phyloP scores from a whole-genome alignment of 768 basidiomycete species.

The Rhodocollybia butyracea region DNA sequence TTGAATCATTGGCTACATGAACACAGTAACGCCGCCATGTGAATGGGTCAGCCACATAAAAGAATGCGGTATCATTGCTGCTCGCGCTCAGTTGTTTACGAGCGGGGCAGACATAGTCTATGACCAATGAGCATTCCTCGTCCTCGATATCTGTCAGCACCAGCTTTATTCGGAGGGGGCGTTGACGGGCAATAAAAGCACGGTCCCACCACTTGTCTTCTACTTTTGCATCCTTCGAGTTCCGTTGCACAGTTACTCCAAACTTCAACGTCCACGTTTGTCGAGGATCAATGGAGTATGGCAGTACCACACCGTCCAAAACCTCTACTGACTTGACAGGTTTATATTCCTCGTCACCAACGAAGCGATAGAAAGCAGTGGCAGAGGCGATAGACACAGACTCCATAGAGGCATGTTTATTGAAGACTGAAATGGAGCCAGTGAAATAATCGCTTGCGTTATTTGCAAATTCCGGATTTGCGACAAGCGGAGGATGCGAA shows the following conservation, averaged over 20 bases:
- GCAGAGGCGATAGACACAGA: conserved; percentile 32
- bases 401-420: conserved; percentile 32
- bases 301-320: conserved; percentile 21
- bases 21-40: conserved; percentile 22
- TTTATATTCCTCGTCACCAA: conserved; percentile 30
- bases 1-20: conserved; percentile 18
- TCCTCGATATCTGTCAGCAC: conserved; percentile 33
- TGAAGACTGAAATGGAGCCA: conserved; percentile 34
- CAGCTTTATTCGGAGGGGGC: conserved; percentile 35
- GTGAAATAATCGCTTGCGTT: conserved; percentile 25
- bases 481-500: conserved; percentile 33
- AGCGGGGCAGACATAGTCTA: conserved; percentile 28
- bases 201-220: conserved; percentile 30
- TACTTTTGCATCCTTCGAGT: conserved; percentile 29
- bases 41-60: conserved; percentile 33
- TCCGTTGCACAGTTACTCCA: conserved; percentile 26
- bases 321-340: conserved; percentile 27
- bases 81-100: conserved; percentile 26
- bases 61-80: conserved; percentile 27
- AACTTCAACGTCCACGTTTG: conserved; percentile 30
- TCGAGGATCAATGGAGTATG: conserved; percentile 35
- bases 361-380: conserved; percentile 30
- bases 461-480: conserved; percentile 28
- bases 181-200: conserved; percentile 28
- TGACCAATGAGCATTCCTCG: conserved; percentile 33